A percentile compares a stretch with the other conserved stretches of the same genome.
These are phyloP conservation scores for Fusarium veterinarium DNA, from an alignment of 2,329 filamentous ascomycete species.

Conservation along the genomic window DNA sequence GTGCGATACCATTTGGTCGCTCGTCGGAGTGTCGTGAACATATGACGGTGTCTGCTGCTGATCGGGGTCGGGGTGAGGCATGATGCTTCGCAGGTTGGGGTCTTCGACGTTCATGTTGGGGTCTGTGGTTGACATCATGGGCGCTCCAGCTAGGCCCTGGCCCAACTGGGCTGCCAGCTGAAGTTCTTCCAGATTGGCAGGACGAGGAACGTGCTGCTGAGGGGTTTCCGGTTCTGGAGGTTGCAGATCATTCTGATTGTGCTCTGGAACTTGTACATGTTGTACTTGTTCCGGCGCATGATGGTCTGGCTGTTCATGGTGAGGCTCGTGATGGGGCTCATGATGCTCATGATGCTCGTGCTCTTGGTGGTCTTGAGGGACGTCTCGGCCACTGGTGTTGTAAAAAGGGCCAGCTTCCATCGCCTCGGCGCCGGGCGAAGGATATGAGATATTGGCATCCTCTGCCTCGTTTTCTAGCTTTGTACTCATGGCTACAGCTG, in stretches of 20 bases:
- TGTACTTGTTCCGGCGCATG: conserved; percentile 47
- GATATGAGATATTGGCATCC: conserved; percentile 57
- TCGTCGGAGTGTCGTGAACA: conserved; percentile 51
- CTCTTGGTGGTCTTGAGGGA: conserved; percentile 47
- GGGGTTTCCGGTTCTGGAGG: conserved; percentile 52
- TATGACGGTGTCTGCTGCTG: conserved; percentile 53
- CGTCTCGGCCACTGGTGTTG: conserved; percentile 52
- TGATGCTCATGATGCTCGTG: conserved; percentile 41
- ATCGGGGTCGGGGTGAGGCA: conserved; percentile 56
- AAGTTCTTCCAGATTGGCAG: conserved; percentile 65
- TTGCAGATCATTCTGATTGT: conserved; percentile 47
- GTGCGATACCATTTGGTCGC: conserved; percentile 53
- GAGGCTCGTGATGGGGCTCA: conserved; percentile 39
- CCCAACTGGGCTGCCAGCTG: conserved; percentile 69
- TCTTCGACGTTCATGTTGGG: conserved; percentile 58
- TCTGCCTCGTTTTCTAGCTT: conserved; percentile 51
- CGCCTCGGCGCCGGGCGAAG: conserved; percentile 58
- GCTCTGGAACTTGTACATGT: conserved; percentile 43
- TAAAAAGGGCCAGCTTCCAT: conserved; percentile 60
- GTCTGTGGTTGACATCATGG: conserved; percentile 62
- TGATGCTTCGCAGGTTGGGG: conserved; percentile 56
- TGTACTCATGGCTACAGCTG: conserved; percentile 45
- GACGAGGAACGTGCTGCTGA: conserved; percentile 56
- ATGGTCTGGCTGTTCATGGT: conserved; percentile 42
- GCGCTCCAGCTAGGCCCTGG: conserved; percentile 61